Evolutionary conservation across 306 rosid species (phyloP).

Genomic region (Medicago truncatula): MtrunA17r5.0-ANR NC_053049.1:29124001-29124500

Average conservation of each 20-base stretch:
- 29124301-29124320: slow-evolving; percentile 97
- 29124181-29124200: slow-evolving; percentile 90
- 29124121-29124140: slow-evolving; percentile 14
- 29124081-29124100: background rate
- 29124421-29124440: slow-evolving; percentile 14
- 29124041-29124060: too few relatives aligned
- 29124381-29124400: slow-evolving; percentile 2
- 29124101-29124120: slow-evolving; percentile 12
- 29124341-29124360: slow-evolving; percentile 53
- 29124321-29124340: slow-evolving; percentile 90
- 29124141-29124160: background rate
- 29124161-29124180: slow-evolving; percentile 23
- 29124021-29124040: too few relatives aligned
- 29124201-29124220: slow-evolving; percentile 90
- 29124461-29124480: too few relatives aligned
- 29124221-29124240: slow-evolving; percentile 95
- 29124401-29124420: slow-evolving; percentile 5
- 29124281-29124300: slow-evolving; percentile 88
- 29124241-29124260: slow-evolving; percentile 82
- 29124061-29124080: background rate
- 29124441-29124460: slow-evolving; percentile 3
- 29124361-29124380: slow-evolving; percentile 1
- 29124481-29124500: too few relatives aligned
- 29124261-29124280: slow-evolving; percentile 95
- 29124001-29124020: too few relatives aligned